A percentile compares a stretch with the other conserved stretches of the same genome.
phyloP scores from a whole-genome alignment of 768 basidiomycete genomes.

The Botryobasidium botryosum region DNA sequence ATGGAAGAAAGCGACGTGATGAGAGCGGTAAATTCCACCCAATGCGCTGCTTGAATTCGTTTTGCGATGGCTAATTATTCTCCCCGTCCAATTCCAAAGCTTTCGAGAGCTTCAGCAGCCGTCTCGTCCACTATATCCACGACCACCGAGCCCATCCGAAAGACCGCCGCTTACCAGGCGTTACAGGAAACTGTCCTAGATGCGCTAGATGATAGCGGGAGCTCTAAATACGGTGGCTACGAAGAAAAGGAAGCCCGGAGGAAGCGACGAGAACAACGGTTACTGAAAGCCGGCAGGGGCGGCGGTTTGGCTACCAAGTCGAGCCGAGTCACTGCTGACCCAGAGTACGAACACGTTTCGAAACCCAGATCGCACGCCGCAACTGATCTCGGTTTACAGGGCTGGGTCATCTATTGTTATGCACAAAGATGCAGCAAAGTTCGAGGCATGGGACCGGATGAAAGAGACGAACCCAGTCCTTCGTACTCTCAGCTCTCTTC shows the following conservation, averaged over 20 bases:
- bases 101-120: constrained; percentile 70
- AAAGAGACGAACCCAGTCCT: constrained; percentile 71
- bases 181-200: constrained; percentile 80
- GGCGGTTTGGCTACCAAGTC: constrained; percentile 34
- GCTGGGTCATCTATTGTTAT: constrained; percentile 76
- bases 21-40: constrained; percentile 52
- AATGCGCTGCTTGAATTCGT: background rate
- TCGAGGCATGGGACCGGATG: constrained; percentile 63
- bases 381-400: constrained; percentile 23
- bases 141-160: constrained; percentile 92
- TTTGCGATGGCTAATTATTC: background rate
- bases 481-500: constrained; percentile 37
- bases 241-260: constrained; percentile 88
- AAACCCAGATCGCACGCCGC: background rate
- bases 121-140: constrained; percentile 73
- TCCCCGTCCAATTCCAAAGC: constrained; percentile 29
- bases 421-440: constrained; percentile 63
- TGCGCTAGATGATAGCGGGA: constrained; percentile 84
- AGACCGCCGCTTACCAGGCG: constrained; percentile 87
- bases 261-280: constrained; percentile 55
- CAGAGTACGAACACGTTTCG: constrained; percentile 41
- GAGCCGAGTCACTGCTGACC: constrained; percentile 47
- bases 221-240: constrained; percentile 87
- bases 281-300: constrained; percentile 69
- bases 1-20: constrained; percentile 94